Evolutionary conservation across 768 basidiomycete species (phyloP).

Genomic region (Pulveroboletus sp.): DNA sequence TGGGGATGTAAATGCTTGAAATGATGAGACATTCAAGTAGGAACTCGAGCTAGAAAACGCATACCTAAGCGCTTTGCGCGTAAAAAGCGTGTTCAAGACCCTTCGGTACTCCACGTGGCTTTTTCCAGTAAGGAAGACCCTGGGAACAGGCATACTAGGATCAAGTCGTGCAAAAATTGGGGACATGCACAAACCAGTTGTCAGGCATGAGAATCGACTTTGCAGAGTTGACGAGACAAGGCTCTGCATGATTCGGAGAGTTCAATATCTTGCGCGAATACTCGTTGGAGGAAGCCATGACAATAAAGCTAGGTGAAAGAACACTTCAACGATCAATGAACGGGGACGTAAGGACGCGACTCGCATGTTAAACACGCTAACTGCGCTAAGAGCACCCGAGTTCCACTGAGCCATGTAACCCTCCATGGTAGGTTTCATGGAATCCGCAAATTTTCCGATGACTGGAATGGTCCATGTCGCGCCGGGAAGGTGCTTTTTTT

Average conservation of each 20-base stretch:
- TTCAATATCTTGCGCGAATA: constrained; percentile 95
- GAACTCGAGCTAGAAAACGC: constrained; percentile 16
- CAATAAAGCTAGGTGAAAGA: constrained; percentile 80
- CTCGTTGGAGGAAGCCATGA: constrained; percentile 94
- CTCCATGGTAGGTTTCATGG: constrained; percentile 87
- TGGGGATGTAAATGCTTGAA: constrained; percentile 72
- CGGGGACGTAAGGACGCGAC: constrained; percentile 22
- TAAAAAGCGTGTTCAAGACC: constrained; percentile 88
- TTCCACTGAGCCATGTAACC: constrained; percentile 92
- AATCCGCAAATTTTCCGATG: constrained; percentile 95
- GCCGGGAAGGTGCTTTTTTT: constrained; percentile 88
- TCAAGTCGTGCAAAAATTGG: not conserved
- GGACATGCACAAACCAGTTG: constrained; percentile 66
- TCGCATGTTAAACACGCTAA: constrained; percentile 98
- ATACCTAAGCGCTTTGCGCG: constrained; percentile 88
- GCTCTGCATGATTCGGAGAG: constrained; percentile 89
- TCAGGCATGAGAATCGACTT: constrained; percentile 81
- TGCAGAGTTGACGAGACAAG: constrained; percentile 90
- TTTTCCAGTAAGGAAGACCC: constrained; percentile 98
- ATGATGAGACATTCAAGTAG: not conserved
- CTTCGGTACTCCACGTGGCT: constrained; percentile 91
- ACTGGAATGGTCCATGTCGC: constrained; percentile 93
- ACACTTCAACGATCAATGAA: constrained; percentile 7
- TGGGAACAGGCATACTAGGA: constrained; percentile 25
- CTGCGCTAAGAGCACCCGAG: constrained; percentile 79